Base-by-base conservation (phyloP, 2,329 filamentous ascomycete genomes). In the Paraphaeosphaeria sporulosa region DNA sequence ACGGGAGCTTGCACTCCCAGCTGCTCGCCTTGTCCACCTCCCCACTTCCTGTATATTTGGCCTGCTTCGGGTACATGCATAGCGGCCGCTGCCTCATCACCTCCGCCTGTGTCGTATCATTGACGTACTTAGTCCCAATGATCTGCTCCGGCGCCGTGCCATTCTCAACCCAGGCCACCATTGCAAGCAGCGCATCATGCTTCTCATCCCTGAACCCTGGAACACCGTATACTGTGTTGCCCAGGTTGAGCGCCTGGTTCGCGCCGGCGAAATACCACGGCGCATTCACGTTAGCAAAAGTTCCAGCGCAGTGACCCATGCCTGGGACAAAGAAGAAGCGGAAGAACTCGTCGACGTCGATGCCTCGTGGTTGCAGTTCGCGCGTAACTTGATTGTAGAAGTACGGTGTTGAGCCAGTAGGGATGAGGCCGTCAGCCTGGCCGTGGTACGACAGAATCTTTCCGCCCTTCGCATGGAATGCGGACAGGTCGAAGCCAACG, bases 361-460 rank as follows among this genome's bases (percentile, higher is more conserved):
- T 66, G 21, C 75, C 77, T 13, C 66, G 60, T 0, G 76, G 74
- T n/a, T 71, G 59, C 25, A 82, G 59, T 0, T 72, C 72, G 7
- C 70, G 71, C n/a, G 69, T 50, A 1, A 85, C 79, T 17, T 81
- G 77, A 19, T 80, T 76, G 71, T 85, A 84, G 67, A 80, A 88
- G 69, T 84, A 84, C 10, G 83, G 79, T 2, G 81, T 83, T 21
- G 83, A 80, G 0, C 81, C 80, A 0, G 82, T 82, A 15, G 83
- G 80, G 56, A 87, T 88, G 8, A 78, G 67, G 0, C 65, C 76
- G 62, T 82, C 80, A 7, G 70, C 65, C 43, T 85, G 79, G 13
- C 83, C 79, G 43, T 85, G 80, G 60, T 79, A 81, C 21, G 68
- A 76, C 44, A 77, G 73, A 48, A 73, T 71, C 60, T 82, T 82